Conservation (phyloP, 345 rosid genomes). For the Eucalyptus lansdowneana region DNA sequence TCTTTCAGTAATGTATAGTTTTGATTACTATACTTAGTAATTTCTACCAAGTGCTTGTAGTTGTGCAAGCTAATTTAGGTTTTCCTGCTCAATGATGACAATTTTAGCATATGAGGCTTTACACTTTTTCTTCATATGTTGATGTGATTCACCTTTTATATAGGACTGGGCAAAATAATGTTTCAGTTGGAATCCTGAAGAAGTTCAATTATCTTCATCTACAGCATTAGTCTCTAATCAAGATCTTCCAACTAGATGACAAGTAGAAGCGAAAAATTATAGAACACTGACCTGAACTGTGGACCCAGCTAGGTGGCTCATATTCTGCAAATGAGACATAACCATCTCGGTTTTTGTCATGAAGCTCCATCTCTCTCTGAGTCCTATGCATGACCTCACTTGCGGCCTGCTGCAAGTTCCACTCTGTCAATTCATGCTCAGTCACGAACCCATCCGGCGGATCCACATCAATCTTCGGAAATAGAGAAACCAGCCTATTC, state of each 20-base stretch:
- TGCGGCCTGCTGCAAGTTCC: conserved; percentile 66
- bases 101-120: neutral
- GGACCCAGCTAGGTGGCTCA: conserved; percentile 89
- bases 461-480: conserved; percentile 83
- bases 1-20: neutral
- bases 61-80: neutral
- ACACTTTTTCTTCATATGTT: neutral
- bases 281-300: conserved; percentile 32
- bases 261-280: neutral
- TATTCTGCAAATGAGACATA: conserved; percentile 68
- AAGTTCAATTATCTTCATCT: neutral
- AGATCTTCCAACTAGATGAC: neutral
- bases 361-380: conserved; percentile 82
- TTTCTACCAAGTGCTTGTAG: neutral
- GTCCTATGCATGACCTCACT: conserved; percentile 73
- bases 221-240: neutral
- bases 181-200: neutral
- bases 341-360: conserved; percentile 85
- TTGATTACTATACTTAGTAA: neutral
- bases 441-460: conserved; percentile 69
- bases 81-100: neutral
- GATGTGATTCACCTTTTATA: neutral
- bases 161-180: neutral
- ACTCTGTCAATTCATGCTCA: conserved; percentile 73
- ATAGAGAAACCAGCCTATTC: conserved; percentile 67